A percentile compares a stretch with the other conserved stretches of the same genome.
These are phyloP conservation scores for Pseudocercospora crystallina DNA, from an alignment of 2,329 filamentous ascomycete genomes.

Conservation along the genomic window DNA sequence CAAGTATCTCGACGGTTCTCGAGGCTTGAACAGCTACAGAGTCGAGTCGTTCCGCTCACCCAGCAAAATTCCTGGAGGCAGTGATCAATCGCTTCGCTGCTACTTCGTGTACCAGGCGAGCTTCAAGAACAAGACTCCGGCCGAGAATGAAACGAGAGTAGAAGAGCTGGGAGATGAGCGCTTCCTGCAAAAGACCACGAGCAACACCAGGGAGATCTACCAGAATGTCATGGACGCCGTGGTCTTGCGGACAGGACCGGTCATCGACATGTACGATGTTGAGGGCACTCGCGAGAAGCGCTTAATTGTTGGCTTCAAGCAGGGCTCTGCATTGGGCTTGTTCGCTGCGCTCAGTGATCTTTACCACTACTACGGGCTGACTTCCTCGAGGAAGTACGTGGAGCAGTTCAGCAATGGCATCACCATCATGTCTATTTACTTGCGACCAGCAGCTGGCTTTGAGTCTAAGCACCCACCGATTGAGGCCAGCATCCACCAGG, in stretches of 20 bases:
- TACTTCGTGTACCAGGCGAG: constrained; percentile 99
- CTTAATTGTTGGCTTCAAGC: constrained; percentile 90
- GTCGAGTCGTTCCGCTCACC: constrained; percentile 97
- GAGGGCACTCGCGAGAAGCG: constrained; percentile 89
- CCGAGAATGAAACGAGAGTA: constrained; percentile 77
- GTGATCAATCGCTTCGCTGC: constrained; percentile 81
- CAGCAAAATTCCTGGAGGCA: constrained; percentile 71
- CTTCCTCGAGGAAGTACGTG: constrained; percentile 94
- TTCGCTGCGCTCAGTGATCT: constrained; percentile 95
- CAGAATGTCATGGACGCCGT: constrained; percentile 87
- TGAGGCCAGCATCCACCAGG: constrained; percentile 94
- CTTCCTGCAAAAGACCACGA: constrained; percentile 93
- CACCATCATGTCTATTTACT: constrained; percentile 93
- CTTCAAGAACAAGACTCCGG: constrained; percentile 75
- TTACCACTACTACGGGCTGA: constrained; percentile 98
- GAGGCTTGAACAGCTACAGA: constrained; percentile 72
- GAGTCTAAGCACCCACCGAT: constrained; percentile 70
- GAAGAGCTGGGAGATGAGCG: constrained; percentile 90
- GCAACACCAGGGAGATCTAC: constrained; percentile 94
- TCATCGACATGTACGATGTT: constrained; percentile 97
- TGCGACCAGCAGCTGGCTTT: constrained; percentile 67
- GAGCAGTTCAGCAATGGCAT: constrained; percentile 98
- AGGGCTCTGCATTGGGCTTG: constrained; percentile 84
- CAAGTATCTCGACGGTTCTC: constrained; percentile 87
- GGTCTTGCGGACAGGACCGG: constrained; percentile 81